Percentiles rank a stretch among this genome's conserved stretches.
Conservation (phyloP, 768 basidiomycete genomes). For the Tricholoma flavovirens region DNA sequence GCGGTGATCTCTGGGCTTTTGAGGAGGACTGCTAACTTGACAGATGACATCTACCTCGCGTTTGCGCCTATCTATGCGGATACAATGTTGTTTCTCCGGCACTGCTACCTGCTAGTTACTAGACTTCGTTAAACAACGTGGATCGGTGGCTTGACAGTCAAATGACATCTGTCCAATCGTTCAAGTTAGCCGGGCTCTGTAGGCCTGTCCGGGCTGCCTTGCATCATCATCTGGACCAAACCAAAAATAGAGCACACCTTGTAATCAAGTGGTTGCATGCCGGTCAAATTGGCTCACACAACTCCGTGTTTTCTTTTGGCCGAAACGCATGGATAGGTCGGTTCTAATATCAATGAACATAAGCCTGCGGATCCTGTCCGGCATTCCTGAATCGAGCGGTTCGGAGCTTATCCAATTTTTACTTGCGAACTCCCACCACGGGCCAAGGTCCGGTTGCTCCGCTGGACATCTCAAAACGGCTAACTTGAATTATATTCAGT, state of each 20-base stretch:
- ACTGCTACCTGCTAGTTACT: neutral
- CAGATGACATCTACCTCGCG: neutral
- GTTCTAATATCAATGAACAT: conserved; percentile 41
- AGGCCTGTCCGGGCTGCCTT: neutral
- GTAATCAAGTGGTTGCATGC: neutral
- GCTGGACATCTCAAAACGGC: conserved; percentile 53
- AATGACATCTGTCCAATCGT: neutral
- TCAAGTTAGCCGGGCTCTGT: neutral
- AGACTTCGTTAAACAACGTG: neutral
- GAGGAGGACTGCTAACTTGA: too few species aligned
- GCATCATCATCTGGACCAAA: neutral
- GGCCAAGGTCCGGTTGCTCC: conserved; percentile 80
- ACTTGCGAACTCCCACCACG: conserved; percentile 53
- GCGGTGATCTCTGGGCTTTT: neutral
- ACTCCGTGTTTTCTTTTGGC: neutral
- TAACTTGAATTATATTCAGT: conserved; percentile 61
- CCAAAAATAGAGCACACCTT: neutral
- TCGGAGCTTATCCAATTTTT: conserved; percentile 60
- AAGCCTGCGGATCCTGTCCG: conserved; percentile 51
- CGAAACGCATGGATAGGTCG: neutral
- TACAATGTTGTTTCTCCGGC: neutral
- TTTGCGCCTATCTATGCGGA: neutral
- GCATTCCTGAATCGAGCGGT: conserved; percentile 55
- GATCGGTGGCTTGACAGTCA: neutral
- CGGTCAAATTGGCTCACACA: neutral